phyloP scores from a whole-genome alignment of 2,329 filamentous ascomycete species.

The Herpotrichia juniperi region DNA sequence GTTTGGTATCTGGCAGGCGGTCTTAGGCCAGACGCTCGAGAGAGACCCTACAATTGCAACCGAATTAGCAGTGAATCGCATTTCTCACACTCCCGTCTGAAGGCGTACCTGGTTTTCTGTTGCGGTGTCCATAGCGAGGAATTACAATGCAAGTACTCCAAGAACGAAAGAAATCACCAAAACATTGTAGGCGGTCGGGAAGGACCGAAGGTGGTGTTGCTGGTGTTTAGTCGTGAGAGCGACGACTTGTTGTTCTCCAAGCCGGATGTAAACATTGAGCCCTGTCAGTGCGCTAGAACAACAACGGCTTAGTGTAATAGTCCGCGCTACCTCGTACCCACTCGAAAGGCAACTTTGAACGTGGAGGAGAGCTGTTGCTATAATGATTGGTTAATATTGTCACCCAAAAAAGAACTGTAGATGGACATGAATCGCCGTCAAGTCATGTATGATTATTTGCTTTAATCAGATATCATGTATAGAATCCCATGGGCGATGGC shows the following conservation, averaged over 20 bases:
- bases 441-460: too few species aligned
- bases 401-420: too few species aligned
- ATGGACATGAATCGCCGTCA: too few species aligned
- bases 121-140: slow-evolving; percentile 25
- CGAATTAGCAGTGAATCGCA: slow-evolving; percentile 16
- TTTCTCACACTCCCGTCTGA: background rate
- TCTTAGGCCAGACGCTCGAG: slow-evolving; percentile 39
- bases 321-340: too few species aligned
- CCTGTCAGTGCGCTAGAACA: slow-evolving; percentile 12
- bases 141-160: slow-evolving; percentile 13
- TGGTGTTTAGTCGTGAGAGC: slow-evolving; percentile 11
- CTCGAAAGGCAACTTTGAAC: too few species aligned
- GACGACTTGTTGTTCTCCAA: slow-evolving; percentile 13
- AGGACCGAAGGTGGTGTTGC: slow-evolving; percentile 4
- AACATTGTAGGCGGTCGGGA: slow-evolving; percentile 17
- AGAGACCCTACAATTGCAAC: slow-evolving; percentile 21
- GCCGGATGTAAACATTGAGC: slow-evolving; percentile 20
- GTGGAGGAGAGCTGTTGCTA: too few species aligned
- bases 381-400: too few species aligned
- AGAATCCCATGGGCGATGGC: too few species aligned
- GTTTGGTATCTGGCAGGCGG: slow-evolving; percentile 32
- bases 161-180: slow-evolving; percentile 26
- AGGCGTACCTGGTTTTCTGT: slow-evolving; percentile 39
- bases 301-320: background rate
- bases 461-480: too few species aligned